Conservation (phyloP, 257 asterid species). For the Nicotiana obtusifolia region DNA sequence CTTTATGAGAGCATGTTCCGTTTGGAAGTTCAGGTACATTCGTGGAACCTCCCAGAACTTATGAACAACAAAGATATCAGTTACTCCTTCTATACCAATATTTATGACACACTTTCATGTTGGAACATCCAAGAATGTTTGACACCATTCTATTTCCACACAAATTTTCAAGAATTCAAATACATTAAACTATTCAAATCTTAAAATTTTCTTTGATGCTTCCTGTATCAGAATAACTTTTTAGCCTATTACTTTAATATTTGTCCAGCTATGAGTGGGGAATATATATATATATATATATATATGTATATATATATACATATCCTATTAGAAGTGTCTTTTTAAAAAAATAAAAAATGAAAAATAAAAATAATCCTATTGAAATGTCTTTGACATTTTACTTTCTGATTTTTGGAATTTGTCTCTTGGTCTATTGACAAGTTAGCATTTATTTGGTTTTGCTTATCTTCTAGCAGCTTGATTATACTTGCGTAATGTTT, state of each 20-base stretch:
- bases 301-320: neutral
- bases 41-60: slow-evolving; percentile 2
- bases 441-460: neutral
- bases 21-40: slow-evolving; percentile 82
- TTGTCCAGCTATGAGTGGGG: neutral
- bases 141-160: neutral
- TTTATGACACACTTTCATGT: neutral
- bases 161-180: neutral
- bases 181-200: neutral
- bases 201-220: neutral
- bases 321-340: neutral
- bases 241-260: neutral
- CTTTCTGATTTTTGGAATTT: neutral
- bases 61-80: neutral
- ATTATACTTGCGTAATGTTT: neutral
- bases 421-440: neutral
- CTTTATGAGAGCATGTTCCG: slow-evolving; percentile 91
- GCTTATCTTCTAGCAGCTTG: neutral
- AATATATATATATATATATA: neutral
- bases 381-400: slow-evolving; percentile 3
- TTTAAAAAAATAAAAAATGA: too few relatives aligned
- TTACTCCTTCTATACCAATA: neutral
- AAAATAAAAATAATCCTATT: neutral
- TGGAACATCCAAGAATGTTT: neutral
- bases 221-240: neutral